These are phyloP conservation scores for Saccharomycopsis sp. DNA, from an alignment of 805 yeast genomes.

Conservation along the genomic window DNA sequence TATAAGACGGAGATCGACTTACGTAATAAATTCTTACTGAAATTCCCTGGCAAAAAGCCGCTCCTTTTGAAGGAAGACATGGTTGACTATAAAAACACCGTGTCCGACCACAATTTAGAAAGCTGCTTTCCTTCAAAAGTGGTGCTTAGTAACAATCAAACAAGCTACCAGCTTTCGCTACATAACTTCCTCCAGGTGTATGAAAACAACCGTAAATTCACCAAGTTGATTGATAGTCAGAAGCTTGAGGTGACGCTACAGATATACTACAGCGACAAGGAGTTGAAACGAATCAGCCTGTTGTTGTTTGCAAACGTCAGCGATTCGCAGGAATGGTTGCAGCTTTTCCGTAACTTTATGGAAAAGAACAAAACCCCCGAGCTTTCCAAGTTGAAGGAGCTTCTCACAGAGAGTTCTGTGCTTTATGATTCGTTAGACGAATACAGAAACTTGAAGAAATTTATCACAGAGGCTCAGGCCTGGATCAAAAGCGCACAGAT, in stretches of 20 bases:
- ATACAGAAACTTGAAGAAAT: slow-evolving; percentile 33
- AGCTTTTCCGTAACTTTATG: slow-evolving; percentile 37
- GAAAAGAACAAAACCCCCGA: slow-evolving; percentile 38
- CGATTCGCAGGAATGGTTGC: slow-evolving; percentile 47
- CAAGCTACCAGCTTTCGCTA: slow-evolving; percentile 29
- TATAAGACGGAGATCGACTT: slow-evolving; percentile 37
- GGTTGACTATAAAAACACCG: slow-evolving; percentile 30
- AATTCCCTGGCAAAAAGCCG: slow-evolving; percentile 25
- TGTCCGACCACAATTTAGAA: slow-evolving; percentile 48
- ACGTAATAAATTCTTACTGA: slow-evolving; percentile 33
- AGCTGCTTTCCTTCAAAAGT: slow-evolving; percentile 51
- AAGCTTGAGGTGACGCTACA: slow-evolving; percentile 37
- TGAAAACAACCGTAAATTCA: slow-evolving; percentile 11
- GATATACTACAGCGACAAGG: slow-evolving; percentile 46
- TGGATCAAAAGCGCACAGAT: slow-evolving; percentile 53
- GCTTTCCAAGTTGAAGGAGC: slow-evolving; percentile 36
- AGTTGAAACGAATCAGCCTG: slow-evolving; percentile 32
- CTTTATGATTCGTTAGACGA: slow-evolving; percentile 36
- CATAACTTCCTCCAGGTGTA: slow-evolving; percentile 28
- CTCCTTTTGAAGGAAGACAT: slow-evolving; percentile 18
- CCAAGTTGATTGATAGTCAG: slow-evolving; percentile 17
- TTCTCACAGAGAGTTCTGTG: slow-evolving; percentile 50
- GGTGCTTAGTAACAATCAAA: slow-evolving; percentile 28
- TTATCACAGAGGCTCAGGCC: slow-evolving; percentile 39
- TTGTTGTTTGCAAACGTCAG: slow-evolving; percentile 36